Base-by-base conservation (phyloP, 1,284 basidiomycete species). In the Cerrena zonata region DNA sequence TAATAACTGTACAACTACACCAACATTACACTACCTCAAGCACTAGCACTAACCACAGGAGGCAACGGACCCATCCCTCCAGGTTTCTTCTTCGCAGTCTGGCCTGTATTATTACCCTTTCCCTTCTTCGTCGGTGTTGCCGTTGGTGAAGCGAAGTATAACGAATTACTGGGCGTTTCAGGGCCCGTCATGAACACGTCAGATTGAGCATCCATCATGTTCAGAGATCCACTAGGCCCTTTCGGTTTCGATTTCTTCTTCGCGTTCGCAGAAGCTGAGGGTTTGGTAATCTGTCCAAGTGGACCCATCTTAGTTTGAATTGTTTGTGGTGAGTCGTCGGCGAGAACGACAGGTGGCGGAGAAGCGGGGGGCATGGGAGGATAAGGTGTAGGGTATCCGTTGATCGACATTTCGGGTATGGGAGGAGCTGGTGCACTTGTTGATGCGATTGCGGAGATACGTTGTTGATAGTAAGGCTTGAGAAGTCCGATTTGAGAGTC, bases 401-500 rank as follows among this genome's bases (percentile, higher is more conserved):
- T 11, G 5, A 15, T 19, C 12, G 42, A 44, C 11, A 26, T 11
- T 5, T 11, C 30, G 5, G 19, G 19, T 10, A 39, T 18, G 23
- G 30, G 30, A 19, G 34, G 22, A 5, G 27, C 11, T 4, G 24
- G 13, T 5, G 40, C 7, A 42, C 4, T n/a, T 7, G 46, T 49
- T 15, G 55, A 5, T 10, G 75, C 69, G 47, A 79, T 63, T 19
- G 70, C 57, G 2, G 72, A 61, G 48, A 91, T 68, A 21, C 86
- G 81, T 30, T 65, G 60, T 25, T 82, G 76, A 62, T 88, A 94
- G 71, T 86, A 96, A 0, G 78, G 67, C 54, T 81, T 87, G 58
- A 98, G 78, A 24, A 98, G 70, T 1, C 91, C 94, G 58, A 96
- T 91, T 61, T 94, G 90, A 15, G 81, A 71, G 18, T 88, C 80